Conservation (phyloP, 148 eudicot species). For the Vaccinium corymbosum region DNA sequence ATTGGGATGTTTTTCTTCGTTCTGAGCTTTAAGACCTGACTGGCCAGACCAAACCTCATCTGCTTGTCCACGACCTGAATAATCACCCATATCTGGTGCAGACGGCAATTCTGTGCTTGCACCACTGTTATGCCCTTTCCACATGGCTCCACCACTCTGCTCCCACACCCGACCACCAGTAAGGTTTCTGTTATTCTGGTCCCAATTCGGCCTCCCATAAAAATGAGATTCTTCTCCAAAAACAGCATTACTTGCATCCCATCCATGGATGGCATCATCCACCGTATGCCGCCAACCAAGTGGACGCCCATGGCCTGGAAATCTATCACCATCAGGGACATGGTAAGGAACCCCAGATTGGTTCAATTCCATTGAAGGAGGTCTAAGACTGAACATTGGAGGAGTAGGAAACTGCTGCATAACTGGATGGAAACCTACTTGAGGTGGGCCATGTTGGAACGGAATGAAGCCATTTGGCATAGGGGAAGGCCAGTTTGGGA, state of each 20-base stretch:
- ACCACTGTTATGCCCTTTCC: constrained; percentile 61
- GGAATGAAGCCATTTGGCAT: constrained; percentile 77
- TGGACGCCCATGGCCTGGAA: constrained; percentile 59
- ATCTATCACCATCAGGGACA: constrained; percentile 65
- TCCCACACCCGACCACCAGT: constrained; percentile 52
- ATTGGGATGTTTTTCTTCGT: constrained; percentile 36
- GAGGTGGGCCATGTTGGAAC: constrained; percentile 80
- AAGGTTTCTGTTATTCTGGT: constrained; percentile 31
- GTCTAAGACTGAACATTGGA: constrained; percentile 66
- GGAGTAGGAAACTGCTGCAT: constrained; percentile 65
- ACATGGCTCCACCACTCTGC: constrained; percentile 45
- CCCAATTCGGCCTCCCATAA: constrained; percentile 53
- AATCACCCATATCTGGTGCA: constrained; percentile 46
- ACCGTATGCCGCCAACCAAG: constrained; percentile 72
- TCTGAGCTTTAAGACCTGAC: constrained; percentile 34
- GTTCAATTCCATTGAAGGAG: constrained; percentile 74
- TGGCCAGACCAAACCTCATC: constrained; percentile 53
- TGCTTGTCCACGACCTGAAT: constrained; percentile 23
- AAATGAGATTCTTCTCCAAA: constrained; percentile 61
- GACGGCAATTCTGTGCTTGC: constrained; percentile 35
- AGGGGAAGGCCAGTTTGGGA: constrained; percentile 83
- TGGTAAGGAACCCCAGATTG: constrained; percentile 69
- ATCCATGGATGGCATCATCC: constrained; percentile 62
- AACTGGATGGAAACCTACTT: constrained; percentile 65
- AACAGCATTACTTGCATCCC: constrained; percentile 70